A percentile compares a stretch with the other conserved stretches of the same genome.
Conservation (phyloP, 805 yeast species). For the Wickerhamiella siamensis region DNA sequence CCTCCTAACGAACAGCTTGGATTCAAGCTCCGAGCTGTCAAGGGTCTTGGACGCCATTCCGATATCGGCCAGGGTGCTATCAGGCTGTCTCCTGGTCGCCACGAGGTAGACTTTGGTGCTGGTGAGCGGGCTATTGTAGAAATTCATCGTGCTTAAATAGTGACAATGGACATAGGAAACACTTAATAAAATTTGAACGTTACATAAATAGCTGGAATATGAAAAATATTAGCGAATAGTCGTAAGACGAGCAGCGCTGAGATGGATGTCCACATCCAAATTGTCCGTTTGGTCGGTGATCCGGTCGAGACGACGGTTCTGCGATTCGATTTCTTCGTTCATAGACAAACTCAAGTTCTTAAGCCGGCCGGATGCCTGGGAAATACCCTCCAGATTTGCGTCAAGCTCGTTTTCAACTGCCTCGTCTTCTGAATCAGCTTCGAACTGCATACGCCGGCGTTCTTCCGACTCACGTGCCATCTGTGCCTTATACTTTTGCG, state of each 20-base stretch:
- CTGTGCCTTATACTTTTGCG: conserved; percentile 37
- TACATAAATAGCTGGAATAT: background rate
- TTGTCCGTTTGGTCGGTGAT: conserved; percentile 76
- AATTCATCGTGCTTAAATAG: background rate
- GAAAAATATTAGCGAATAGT: conserved; percentile 17
- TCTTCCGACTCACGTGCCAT: conserved; percentile 29
- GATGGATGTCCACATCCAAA: conserved; percentile 69
- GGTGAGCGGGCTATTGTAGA: background rate
- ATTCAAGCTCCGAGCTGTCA: conserved; percentile 51
- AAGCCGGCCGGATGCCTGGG: conserved; percentile 51
- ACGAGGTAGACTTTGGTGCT: conserved; percentile 26
- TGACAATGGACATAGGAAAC: too few species aligned
- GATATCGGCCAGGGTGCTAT: conserved; percentile 49
- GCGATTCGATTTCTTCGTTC: conserved; percentile 64
- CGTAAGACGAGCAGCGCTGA: conserved; percentile 55
- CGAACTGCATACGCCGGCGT: conserved; percentile 29
- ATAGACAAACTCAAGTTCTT: conserved; percentile 58
- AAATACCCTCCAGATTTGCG: conserved; percentile 65
- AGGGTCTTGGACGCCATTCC: conserved; percentile 55
- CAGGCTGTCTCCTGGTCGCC: conserved; percentile 19
- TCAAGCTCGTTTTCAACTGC: conserved; percentile 83
- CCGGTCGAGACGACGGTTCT: conserved; percentile 55
- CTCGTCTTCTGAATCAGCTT: conserved; percentile 85
- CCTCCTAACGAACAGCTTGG: conserved; percentile 44
- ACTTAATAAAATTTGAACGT: conserved; percentile 1